Conservation (phyloP, 2,329 filamentous ascomycete species). For the Fusarium pseudoanthophilum region DNA sequence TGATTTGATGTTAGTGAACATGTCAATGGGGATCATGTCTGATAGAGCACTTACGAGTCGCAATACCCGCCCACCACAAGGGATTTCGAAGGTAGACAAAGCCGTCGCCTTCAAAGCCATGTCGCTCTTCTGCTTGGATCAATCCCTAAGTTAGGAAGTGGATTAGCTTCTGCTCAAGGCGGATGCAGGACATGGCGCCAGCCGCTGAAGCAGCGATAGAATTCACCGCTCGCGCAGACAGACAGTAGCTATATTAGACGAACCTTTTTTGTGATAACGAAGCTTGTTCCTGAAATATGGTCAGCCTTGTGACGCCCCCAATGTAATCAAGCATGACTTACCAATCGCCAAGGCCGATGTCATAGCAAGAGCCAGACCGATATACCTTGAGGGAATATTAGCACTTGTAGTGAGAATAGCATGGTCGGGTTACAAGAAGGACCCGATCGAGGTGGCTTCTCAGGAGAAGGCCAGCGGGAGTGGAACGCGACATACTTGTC, state of each 20-base stretch:
- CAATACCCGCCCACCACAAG: constrained; percentile 97
- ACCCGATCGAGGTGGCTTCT: constrained; percentile 2
- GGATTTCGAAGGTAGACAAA: constrained; percentile 94
- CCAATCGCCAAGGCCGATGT: constrained; percentile 80
- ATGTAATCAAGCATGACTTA: constrained; percentile 53
- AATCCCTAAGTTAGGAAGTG: constrained; percentile 69
- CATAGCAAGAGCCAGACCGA: constrained; percentile 80
- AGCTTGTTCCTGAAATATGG: constrained; percentile 78
- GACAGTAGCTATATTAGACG: constrained; percentile 28
- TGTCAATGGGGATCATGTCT: background rate
- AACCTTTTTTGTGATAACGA: constrained; percentile 99
- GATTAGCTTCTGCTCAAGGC: constrained; percentile 20
- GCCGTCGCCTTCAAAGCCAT: constrained; percentile 97
- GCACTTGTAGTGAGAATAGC: constrained; percentile 7
- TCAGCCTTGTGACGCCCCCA: constrained; percentile 29
- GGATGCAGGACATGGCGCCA: background rate
- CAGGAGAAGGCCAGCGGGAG: constrained; percentile 11
- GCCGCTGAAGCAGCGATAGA: background rate
- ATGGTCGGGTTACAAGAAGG: constrained; percentile 3
- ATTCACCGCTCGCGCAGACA: background rate
- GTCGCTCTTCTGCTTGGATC: constrained; percentile 87
- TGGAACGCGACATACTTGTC: constrained; percentile 50
- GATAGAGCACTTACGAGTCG: constrained; percentile 76
- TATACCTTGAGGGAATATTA: constrained; percentile 66
- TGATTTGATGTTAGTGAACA: constrained; percentile 52